Evolutionary conservation across 208 protist genomes (phyloP).

Genomic region (Wallacemonas sp.): DNA sequence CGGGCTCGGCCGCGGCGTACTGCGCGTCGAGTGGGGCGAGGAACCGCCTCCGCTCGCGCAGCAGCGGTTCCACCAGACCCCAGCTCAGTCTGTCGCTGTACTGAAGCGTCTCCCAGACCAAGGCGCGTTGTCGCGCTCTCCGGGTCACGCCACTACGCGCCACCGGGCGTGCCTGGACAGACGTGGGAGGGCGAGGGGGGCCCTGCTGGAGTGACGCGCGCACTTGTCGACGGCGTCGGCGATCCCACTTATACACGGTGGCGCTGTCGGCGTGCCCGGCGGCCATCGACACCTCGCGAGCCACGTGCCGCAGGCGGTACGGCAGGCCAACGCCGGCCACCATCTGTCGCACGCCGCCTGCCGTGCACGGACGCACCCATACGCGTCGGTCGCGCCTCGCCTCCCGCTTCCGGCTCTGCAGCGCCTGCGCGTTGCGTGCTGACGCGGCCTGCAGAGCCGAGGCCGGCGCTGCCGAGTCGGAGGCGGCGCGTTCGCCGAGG

Average conservation of each 20-base stretch:
- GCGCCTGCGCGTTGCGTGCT: neutral
- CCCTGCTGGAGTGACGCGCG: neutral
- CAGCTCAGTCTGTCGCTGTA: neutral
- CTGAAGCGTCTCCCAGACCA: neutral
- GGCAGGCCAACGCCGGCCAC: neutral
- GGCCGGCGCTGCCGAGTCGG: neutral
- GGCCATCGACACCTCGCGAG: neutral
- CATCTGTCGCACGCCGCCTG: neutral
- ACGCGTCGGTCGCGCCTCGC: neutral
- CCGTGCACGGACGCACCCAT: neutral
- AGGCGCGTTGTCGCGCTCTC: neutral
- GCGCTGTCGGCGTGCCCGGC: neutral
- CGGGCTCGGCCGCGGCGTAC: neutral
- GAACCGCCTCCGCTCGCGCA: conserved; percentile 2
- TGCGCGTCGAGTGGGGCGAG: neutral
- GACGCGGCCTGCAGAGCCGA: neutral
- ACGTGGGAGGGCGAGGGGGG: too few relatives aligned
- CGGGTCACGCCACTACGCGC: too few relatives aligned
- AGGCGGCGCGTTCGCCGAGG: neutral
- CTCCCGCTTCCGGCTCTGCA: neutral
- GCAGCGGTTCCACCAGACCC: neutral
- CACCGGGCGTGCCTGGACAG: neutral
- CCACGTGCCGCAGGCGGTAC: neutral
- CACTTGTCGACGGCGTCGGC: neutral
- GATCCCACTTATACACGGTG: neutral